A percentile compares a stretch with the other conserved stretches of the same genome.
These are phyloP conservation scores for Suhomyces yuchorum DNA, from an alignment of 1,139 yeast genomes.

Conservation along the genomic window DNA sequence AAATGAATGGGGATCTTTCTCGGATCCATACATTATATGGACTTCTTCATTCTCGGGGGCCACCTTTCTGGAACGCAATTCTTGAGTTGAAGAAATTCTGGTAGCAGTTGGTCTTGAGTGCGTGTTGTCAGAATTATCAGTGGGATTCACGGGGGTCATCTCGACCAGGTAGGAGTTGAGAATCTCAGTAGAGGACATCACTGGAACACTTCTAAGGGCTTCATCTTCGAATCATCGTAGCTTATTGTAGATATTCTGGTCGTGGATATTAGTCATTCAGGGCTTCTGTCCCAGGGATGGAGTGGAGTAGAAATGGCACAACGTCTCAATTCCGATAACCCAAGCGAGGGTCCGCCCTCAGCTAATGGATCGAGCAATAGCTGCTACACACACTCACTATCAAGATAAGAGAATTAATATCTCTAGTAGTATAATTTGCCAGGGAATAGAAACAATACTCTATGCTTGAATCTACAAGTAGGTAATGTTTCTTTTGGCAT, in stretches of 20 bases:
- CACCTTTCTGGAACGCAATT: constrained; percentile 8
- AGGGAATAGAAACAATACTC: too few species aligned
- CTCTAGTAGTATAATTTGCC: too few species aligned
- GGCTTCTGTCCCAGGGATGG: neutral
- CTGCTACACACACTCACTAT: neutral
- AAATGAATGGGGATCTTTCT: constrained; percentile 31
- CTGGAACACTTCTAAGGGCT: neutral
- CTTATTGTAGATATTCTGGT: neutral
- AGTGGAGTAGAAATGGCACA: neutral
- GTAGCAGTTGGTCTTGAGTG: constrained; percentile 6
- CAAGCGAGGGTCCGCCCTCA: neutral
- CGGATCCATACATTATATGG: constrained; percentile 14
- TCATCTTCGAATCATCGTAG: neutral
- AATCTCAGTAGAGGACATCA: neutral
- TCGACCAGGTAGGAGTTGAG: neutral
- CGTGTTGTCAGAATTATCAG: neutral
- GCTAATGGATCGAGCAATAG: neutral
- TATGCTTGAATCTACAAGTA: too few species aligned
- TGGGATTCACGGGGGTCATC: neutral
- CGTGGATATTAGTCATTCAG: neutral
- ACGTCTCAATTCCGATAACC: neutral
- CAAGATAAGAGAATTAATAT: neutral
- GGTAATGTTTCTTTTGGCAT: too few species aligned
- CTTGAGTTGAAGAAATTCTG: constrained; percentile 8
- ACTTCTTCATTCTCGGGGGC: neutral